Evolutionary conservation across 495 filamentous ascomycete species (phyloP).

Genomic region (Hyaloscypha variabilis): DNA sequence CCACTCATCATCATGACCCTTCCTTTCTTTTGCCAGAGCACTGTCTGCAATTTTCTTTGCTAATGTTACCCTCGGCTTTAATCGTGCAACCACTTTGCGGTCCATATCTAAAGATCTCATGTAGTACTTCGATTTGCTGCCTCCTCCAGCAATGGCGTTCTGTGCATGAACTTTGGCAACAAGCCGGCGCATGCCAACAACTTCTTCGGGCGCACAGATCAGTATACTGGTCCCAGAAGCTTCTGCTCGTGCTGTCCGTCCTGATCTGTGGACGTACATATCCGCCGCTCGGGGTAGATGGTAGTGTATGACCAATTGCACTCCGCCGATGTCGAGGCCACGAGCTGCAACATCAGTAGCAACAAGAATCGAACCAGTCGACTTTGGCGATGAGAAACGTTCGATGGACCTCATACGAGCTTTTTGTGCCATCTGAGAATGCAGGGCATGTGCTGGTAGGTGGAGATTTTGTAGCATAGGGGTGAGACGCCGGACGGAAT

Average conservation of each 20-base stretch:
- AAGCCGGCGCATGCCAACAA: conserved; percentile 77
- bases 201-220: conserved; percentile 90
- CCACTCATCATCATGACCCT: conserved; percentile 82
- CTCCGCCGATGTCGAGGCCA: conserved; percentile 88
- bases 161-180: conserved; percentile 70
- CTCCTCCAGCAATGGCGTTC: conserved; percentile 34
- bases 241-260: conserved; percentile 86
- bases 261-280: conserved; percentile 93
- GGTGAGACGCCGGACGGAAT: conserved; percentile 82
- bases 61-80: conserved; percentile 73
- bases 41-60: conserved; percentile 86
- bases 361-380: conserved; percentile 72
- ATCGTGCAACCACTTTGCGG: conserved; percentile 70
- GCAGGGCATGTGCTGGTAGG: conserved; percentile 75
- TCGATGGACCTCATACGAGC: conserved; percentile 92
- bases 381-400: conserved; percentile 70
- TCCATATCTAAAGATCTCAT: conserved; percentile 83
- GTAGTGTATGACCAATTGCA: conserved; percentile 90
- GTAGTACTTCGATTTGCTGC: conserved; percentile 56
- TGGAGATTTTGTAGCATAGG: conserved; percentile 84
- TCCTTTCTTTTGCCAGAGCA: conserved; percentile 81
- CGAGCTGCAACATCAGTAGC: conserved; percentile 97
- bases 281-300: conserved; percentile 92
- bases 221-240: conserved; percentile 78
- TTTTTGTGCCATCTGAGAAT: conserved; percentile 95